Evolutionary conservation across 306 rosid genomes (phyloP), one percentile per base, ranked within the genome.

Genomic region (Argentina anserina): DNA sequence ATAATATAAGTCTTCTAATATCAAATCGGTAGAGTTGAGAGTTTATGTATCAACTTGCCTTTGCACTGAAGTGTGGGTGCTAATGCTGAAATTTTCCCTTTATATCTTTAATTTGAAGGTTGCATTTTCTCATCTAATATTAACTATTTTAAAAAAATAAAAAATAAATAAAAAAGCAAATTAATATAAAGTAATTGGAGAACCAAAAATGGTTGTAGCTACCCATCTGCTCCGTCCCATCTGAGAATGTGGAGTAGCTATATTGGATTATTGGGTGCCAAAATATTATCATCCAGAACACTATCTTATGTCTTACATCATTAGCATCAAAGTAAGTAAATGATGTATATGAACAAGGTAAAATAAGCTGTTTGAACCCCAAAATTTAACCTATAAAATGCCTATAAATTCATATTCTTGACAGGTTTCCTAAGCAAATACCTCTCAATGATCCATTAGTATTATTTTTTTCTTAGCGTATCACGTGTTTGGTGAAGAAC

Each of bases 401-500:
- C 14, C 1, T 8, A 21, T 53, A 23, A n/a, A n/a, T n/a, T n/a
- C n/a, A n/a, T n/a, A 53, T 53, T 53, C 13, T 53, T 53, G 63
- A 25, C 14, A n/a, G 21, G 3, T 21, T 43, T n/a, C n/a, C 20
- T 18, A 6, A 6, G 58, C 26, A 9, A 7, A 8, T 12, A 50
- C 58, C 58, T 50, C 53, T 50, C 53, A 17, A 40, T 26, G 29
- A 41, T 17, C 41, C 65, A 55, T 23, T 29, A 14, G 29, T 36
- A 13, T 17, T 56, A 64, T 25, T 14, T 3, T 36, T 14, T 41
- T 17, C 31, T 67, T 17, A 25, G 5, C 21, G 9, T 50, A 9
- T 75, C 84, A 83, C 69, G 60, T 80, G 85, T 73, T 83, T 78
- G 87, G 85, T 86, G 52, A 59, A 63, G 50, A 34, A 63, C 21